phyloP scores from a whole-genome alignment of 2,329 filamentous ascomycete species.

The Aspergillus tamarii region DNA sequence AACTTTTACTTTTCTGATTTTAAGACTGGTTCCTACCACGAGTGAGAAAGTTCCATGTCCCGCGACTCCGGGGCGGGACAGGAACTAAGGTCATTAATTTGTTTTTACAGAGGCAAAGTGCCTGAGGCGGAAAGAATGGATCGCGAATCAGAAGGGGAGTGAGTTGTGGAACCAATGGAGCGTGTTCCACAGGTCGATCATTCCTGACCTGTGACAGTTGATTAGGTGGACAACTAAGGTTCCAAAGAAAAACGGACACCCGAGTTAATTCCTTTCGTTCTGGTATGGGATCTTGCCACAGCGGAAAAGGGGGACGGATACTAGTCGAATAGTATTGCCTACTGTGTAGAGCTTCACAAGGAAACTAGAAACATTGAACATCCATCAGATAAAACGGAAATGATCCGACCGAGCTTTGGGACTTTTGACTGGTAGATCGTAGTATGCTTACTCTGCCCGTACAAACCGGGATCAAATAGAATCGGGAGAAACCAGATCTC shows the following conservation, averaged over 20 bases:
- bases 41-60: not conserved
- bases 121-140: constrained; percentile 8
- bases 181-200: constrained; percentile 21
- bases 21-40: not conserved
- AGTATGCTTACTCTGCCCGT: not conserved
- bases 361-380: not conserved
- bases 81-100: not conserved
- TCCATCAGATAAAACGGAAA: not conserved
- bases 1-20: not conserved
- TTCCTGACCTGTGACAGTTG: constrained; percentile 10
- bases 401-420: not conserved
- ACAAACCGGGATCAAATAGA: not conserved
- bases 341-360: not conserved
- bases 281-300: constrained; percentile 12
- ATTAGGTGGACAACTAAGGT: not conserved
- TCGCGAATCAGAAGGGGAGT: constrained; percentile 10
- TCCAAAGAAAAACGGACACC: not conserved
- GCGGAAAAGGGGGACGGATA: not conserved
- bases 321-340: not conserved
- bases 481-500: constrained; percentile 1
- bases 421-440: not conserved
- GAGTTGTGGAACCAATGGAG: not conserved
- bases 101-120: constrained; percentile 10
- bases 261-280: constrained; percentile 1
- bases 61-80: not conserved